These are phyloP conservation scores for Apiospora malaysiana DNA, from an alignment of 2,329 filamentous ascomycete genomes.

Conservation along the genomic window DNA sequence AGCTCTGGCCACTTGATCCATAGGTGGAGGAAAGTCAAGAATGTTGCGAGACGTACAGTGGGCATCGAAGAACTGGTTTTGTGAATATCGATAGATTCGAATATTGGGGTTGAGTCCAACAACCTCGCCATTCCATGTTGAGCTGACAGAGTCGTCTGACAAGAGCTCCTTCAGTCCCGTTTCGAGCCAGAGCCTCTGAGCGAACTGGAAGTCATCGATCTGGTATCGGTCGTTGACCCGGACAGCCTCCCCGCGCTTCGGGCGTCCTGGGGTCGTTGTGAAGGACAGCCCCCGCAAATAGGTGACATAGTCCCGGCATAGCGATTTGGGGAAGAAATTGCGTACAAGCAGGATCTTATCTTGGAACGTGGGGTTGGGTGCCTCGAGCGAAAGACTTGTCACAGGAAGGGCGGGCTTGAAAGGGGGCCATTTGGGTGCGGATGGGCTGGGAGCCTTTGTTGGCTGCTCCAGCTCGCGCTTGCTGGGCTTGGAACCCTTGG, in stretches of 20 bases:
- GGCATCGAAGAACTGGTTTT: constrained; percentile 89
- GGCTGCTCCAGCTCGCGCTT: constrained; percentile 9
- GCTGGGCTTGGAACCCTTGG: constrained; percentile 16
- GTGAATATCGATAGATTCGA: constrained; percentile 83
- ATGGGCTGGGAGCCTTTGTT: constrained; percentile 25
- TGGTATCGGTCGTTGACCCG: constrained; percentile 92
- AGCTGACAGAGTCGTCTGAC: constrained; percentile 45
- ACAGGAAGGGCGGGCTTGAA: constrained; percentile 73
- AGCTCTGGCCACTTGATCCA: background rate
- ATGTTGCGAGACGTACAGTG: constrained; percentile 70
- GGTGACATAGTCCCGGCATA: constrained; percentile 78
- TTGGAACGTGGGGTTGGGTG: constrained; percentile 47
- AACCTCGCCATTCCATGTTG: constrained; percentile 42
- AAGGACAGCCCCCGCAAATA: constrained; percentile 75
- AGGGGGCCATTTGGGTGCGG: constrained; percentile 66
- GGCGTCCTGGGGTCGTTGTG: constrained; percentile 77
- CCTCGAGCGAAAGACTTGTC: constrained; percentile 64
- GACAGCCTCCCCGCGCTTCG: constrained; percentile 80
- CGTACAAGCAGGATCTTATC: constrained; percentile 76
- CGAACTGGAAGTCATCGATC: constrained; percentile 76
- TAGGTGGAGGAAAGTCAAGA: too few relatives aligned
- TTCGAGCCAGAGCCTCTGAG: constrained; percentile 74
- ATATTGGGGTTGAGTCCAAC: constrained; percentile 78
- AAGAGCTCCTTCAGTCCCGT: constrained; percentile 74
- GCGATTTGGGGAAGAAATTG: constrained; percentile 74